Conservation (phyloP, 768 basidiomycete species). For the Pilatotrama ljubarskyi region DNA sequence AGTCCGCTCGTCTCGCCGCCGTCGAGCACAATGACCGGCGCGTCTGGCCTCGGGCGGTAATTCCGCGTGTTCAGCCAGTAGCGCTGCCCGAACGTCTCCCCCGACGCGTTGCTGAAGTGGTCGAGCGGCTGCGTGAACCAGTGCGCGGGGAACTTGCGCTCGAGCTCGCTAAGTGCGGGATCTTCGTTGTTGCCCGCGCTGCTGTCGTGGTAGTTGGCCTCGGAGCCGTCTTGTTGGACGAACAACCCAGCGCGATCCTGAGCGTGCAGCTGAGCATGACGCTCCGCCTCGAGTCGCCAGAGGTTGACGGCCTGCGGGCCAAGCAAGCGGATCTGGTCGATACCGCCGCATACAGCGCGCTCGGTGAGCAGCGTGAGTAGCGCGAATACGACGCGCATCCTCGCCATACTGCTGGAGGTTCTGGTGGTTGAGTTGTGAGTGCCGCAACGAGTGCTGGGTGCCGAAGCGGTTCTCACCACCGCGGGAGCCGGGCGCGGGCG, state of each 20-base stretch:
- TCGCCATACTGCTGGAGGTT: background rate
- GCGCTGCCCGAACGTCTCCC: slow-evolving; percentile 76
- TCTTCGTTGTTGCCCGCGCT: background rate
- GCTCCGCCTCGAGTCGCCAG: slow-evolving; percentile 46
- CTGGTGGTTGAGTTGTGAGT: background rate
- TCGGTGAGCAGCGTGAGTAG: slow-evolving; percentile 4
- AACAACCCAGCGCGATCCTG: background rate
- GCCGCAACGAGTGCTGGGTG: background rate
- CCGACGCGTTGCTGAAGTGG: slow-evolving; percentile 56
- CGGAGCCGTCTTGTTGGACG: slow-evolving; percentile 1
- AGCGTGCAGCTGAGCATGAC: background rate
- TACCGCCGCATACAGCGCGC: slow-evolving; percentile 4
- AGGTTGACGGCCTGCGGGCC: slow-evolving; percentile 67
- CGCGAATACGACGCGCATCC: background rate
- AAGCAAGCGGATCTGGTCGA: slow-evolving; percentile 24
- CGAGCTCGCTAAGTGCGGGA: background rate
- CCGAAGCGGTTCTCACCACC: background rate
- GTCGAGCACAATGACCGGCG: slow-evolving; percentile 88
- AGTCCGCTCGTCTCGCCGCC: slow-evolving; percentile 91
- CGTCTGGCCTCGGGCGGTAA: slow-evolving; percentile 68
- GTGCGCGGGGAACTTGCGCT: slow-evolving; percentile 50
- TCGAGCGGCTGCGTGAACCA: slow-evolving; percentile 88
- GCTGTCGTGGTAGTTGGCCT: background rate
- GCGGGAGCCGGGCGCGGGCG: background rate
- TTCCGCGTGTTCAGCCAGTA: slow-evolving; percentile 91